phyloP scores from a whole-genome alignment of 164 flowering plant species.

The Stephania japonica region DNA sequence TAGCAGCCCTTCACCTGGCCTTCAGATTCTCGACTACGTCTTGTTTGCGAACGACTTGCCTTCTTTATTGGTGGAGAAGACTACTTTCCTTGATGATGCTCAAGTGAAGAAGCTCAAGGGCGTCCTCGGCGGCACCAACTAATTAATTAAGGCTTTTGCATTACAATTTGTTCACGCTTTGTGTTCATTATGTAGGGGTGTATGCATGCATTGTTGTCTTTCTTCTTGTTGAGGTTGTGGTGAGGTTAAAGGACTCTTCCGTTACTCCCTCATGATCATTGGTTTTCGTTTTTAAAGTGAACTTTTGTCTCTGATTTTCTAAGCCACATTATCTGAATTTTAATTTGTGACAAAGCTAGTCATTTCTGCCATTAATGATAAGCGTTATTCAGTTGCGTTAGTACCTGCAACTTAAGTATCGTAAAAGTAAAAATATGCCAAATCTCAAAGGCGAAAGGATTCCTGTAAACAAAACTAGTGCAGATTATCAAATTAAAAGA shows the following conservation, averaged over 20 bases:
- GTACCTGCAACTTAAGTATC: background rate
- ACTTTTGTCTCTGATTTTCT: background rate
- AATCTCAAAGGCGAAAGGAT: no score
- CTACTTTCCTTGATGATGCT: slow-evolving; percentile 53
- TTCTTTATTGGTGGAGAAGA: slow-evolving; percentile 33
- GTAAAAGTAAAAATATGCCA: no score
- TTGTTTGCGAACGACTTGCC: slow-evolving; percentile 52
- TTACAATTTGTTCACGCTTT: background rate
- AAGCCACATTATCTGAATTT: background rate
- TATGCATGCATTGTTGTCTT: background rate
- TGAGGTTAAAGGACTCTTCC: background rate
- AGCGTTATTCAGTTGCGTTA: background rate
- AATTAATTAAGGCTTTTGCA: background rate
- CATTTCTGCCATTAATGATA: background rate
- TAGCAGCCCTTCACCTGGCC: slow-evolving; percentile 53
- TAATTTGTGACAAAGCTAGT: background rate
- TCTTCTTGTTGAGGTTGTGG: background rate
- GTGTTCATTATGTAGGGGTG: background rate
- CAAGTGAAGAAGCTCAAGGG: slow-evolving; percentile 62
- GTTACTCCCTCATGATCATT: background rate
- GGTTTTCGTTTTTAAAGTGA: background rate
- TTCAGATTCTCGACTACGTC: slow-evolving; percentile 46
- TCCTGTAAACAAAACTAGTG: background rate
- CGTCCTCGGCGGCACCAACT: slow-evolving; percentile 58
- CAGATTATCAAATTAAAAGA: background rate